These are phyloP conservation scores for Rhizopus sp. DNA, from an alignment of 371 early-diverging fungal genomes.

Conservation along the genomic window DNA sequence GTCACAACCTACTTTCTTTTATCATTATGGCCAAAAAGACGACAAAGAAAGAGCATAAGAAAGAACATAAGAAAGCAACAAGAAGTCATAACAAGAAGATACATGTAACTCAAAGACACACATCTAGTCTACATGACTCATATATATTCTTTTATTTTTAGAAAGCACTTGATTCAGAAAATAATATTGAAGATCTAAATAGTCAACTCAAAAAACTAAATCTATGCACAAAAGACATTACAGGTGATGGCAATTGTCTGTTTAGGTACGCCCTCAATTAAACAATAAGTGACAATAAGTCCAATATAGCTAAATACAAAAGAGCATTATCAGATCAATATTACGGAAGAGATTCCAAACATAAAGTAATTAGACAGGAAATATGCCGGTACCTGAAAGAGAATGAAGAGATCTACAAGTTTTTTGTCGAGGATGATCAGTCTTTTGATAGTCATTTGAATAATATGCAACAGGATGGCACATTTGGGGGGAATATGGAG, in stretches of 20 bases:
- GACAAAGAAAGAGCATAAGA: background rate
- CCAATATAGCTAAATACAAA: background rate
- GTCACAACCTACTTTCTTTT: background rate
- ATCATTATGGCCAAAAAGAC: background rate
- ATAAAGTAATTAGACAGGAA: constrained; percentile 58
- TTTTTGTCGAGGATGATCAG: constrained; percentile 72
- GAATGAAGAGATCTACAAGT: constrained; percentile 66
- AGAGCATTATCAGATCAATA: constrained; percentile 79
- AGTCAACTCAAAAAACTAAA: constrained; percentile 40
- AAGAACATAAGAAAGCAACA: background rate
- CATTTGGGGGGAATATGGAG: constrained; percentile 85
- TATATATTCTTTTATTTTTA: background rate
- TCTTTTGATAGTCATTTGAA: constrained; percentile 66
- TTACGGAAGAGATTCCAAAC: constrained; percentile 60
- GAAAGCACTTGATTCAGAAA: background rate
- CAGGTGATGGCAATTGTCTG: constrained; percentile 87
- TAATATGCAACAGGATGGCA: constrained; percentile 75
- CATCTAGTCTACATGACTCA: background rate
- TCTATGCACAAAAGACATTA: constrained; percentile 70
- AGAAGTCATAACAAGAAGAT: background rate
- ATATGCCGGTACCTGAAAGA: constrained; percentile 67
- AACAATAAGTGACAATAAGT: background rate
- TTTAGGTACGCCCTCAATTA: constrained; percentile 54
- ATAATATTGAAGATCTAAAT: constrained; percentile 14
- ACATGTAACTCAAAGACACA: background rate